Base-by-base conservation (phyloP, 2,329 filamentous ascomycete species). In the Metarhizium album region DNA sequence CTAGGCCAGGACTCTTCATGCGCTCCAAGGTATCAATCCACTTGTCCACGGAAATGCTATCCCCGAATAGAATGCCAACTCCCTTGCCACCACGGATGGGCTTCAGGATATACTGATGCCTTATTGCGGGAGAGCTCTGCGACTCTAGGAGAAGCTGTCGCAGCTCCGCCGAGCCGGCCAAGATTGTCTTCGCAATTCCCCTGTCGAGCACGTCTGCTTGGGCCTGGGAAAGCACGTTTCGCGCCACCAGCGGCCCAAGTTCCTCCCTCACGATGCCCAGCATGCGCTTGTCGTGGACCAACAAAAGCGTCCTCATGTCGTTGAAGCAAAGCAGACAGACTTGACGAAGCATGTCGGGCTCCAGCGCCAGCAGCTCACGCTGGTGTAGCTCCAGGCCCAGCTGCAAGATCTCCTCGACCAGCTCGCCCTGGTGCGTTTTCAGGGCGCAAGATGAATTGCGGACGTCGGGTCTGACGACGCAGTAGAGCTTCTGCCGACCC, bases 241-340 rank as follows among this genome's bases (percentile, higher is more conserved):
- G 56, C 1, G 33, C 49, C 4, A 65, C 52, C 6, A 71, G 49
- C 0, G 42, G 18, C 4, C 53, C 48, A 0, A 68, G 51, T 49
- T 72, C 67, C 46, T 69, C 62, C 29, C 54, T 60, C 4, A 72
- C 53, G 11, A 72, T 62, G 5, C 67, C 68, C 1, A 71, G 56
- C 66, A 72, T 70, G 3, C 70, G 64, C 52, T 72, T 72, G 55
- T 72, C 70, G 48, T 72, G 70, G 1, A 68, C 63, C 1, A 72
- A 53, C 11, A 71, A 54, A 4, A 72, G 58, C 0, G 68, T 72
- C 0, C 68, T 62, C 55, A 71, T 58, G 50, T 72, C 68, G 40
- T 72, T 72, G 49, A 70, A 65, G 46, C 69, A 69, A 9, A 63
- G 58, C 1, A 69, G 55, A 35, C 63, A 62, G 20, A 72, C 29